Percentiles rank a stretch among this genome's conserved stretches.
Evolutionary conservation across 345 rosid species (phyloP).

Genomic region (Citrus hindsii): DNA sequence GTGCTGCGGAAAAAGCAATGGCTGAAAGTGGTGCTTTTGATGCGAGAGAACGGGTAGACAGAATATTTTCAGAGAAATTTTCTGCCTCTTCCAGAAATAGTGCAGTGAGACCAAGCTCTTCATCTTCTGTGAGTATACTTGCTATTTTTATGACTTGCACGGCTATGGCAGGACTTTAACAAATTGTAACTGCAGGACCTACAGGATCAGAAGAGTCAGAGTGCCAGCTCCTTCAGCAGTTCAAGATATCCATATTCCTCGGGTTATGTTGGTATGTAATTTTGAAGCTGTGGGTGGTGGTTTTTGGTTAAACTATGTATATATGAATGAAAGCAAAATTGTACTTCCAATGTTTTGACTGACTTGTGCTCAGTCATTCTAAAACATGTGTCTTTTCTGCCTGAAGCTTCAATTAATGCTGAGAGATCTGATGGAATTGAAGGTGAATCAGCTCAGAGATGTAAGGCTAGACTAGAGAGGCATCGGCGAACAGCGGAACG

Average conservation of each 20-base stretch:
- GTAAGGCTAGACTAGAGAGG: constrained; percentile 90
- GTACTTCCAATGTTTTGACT: not conserved
- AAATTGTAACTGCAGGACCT: constrained; percentile 38
- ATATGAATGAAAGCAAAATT: not conserved
- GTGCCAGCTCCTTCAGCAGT: constrained; percentile 39
- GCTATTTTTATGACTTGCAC: not conserved
- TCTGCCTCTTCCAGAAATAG: constrained; percentile 46
- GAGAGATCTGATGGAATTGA: constrained; percentile 54
- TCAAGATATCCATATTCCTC: constrained; percentile 51
- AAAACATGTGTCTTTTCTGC: constrained; percentile 8
- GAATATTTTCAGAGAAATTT: constrained; percentile 63
- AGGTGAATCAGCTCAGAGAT: constrained; percentile 92
- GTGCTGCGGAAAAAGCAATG: constrained; percentile 57
- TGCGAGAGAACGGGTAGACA: constrained; percentile 63
- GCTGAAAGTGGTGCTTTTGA: constrained; percentile 69
- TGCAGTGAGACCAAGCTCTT: constrained; percentile 43
- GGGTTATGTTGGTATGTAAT: constrained; percentile 39
- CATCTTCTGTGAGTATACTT: constrained; percentile 40
- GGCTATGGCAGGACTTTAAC: constrained; percentile 3
- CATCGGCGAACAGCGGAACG: constrained; percentile 91
- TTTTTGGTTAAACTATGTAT: not conserved
- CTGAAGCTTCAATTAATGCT: constrained; percentile 24
- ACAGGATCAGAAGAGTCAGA: constrained; percentile 48
- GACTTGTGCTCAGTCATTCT: constrained; percentile 3
- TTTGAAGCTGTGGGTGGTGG: not conserved